Base-by-base conservation (phyloP, 345 rosid genomes). In the Eucalyptus dawsonii region DNA sequence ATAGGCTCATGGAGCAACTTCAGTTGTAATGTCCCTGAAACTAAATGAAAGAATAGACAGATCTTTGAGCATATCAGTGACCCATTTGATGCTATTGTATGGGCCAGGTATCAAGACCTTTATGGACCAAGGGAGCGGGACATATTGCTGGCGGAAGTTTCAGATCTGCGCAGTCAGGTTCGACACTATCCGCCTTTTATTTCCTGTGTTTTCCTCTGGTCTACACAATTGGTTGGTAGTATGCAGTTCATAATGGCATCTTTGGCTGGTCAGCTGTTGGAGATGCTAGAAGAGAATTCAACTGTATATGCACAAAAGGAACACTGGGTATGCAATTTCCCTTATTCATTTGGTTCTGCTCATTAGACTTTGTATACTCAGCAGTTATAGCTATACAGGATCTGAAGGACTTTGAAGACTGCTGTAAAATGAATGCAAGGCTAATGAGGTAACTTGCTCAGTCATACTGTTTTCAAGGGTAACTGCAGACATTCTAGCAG, bases 111-210 rank as follows among this genome's bases (percentile, higher is more conserved):
- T 91, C 97, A 94, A 88, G 93, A 89, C 42, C 94, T 95, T 89
- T 93, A 93, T 92, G 95, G 94, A 93, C 93, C 90, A 53, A 96
- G 97, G 86, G 97, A 97, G 91, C 93, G 97, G 89, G 96, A 96
- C 89, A 91, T 47, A 62, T 89, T 96, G 93, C 91, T 93, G 62
- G 91, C 93, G 88, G 99, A 97, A 95, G 91, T 93, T 90, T 93
- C 97, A 89, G 95, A 93, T 88, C 89, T 97, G 89, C 95, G 96
- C 56, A 92, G 94, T 89, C 97, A 97, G 99, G 99, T 97, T 92
- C 67, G 56, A 53, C 65, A 87, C 89, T 83, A 88, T 83, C 37
- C 67, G 42, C 72, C 69, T 86, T 91, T 58, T 72, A 87, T 88
- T 88, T 87, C 76, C 89, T 86, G 86, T 80, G 45, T 80, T 91